Base-by-base conservation (phyloP, 805 yeast species). In the Hanseniaspora nectarophila region DNA sequence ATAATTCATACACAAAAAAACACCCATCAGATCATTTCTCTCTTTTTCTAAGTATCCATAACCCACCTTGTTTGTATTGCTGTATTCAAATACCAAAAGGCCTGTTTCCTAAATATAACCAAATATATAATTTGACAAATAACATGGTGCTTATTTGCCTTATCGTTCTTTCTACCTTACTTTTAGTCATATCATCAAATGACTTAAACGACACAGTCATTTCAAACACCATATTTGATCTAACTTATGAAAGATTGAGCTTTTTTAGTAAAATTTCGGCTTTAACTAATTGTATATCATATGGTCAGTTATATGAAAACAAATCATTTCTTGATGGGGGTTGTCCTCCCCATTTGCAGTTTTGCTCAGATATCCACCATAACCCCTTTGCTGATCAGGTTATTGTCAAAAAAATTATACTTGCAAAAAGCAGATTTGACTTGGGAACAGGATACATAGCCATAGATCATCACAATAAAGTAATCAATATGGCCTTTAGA, bases 381-480 rank as follows among this genome's bases (percentile, higher is more conserved):
- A 59, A 65, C 42, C 66, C 66, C 1, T 60, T 67, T 6, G 56
- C 54, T 3, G 31, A 47, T 3, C 43, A 57, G 31, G 65, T 76
- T 10, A 65, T 66, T 21, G 63, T 78, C 1, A 63, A 70, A 20
- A 21, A 18, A 10, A 52, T 67, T 31, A 67, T 71, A 1, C 70
- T 74, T 46, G 63, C 67, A 47, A 73, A 73, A 49, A 70, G 67
- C 47, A 66, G 67, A 13, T 39, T 39, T 39, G 72, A 73, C 21
- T 72, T 73, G 15, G 82, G 85, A 0, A 69, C 80, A 3, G 85
- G 84, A 0, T 73, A 65, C 58, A 68, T 77, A 23, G 76, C 78
- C 8, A 66, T 73, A 9, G 83, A 80, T 60, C 72, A 71, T 55
- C 56, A 57, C 2, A 59, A 62, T 20, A 61, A 70, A 42, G 69